Conservation (phyloP, 2,329 filamentous ascomycete genomes). For the Periconia digitata region DNA sequence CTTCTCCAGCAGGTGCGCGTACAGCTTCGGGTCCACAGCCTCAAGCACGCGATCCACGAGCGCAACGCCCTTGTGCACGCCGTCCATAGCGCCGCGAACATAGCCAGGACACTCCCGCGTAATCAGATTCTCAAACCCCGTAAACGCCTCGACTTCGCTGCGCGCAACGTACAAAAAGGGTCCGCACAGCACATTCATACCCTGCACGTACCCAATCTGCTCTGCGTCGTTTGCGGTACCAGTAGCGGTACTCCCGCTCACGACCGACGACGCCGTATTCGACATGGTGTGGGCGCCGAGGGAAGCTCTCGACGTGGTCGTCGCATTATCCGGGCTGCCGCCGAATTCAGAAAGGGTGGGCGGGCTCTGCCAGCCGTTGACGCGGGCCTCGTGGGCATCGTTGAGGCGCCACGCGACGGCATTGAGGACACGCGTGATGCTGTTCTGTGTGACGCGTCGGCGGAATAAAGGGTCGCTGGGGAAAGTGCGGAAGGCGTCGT, state of each 20-base stretch:
- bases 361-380: conserved; percentile 54
- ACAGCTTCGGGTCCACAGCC: conserved; percentile 87
- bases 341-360: conserved; percentile 52
- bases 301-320: conserved; percentile 31
- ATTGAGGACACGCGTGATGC: conserved; percentile 89
- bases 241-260: no score
- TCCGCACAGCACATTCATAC: conserved; percentile 97
- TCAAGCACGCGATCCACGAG: conserved; percentile 90
- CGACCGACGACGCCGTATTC: no score
- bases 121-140: conserved; percentile 84
- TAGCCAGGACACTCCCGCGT: conserved; percentile 90
- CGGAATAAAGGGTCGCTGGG: conserved; percentile 98
- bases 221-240: conserved; percentile 51
- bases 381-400: conserved; percentile 67
- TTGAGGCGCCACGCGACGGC: conserved; percentile 92
- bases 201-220: conserved; percentile 92
- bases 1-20: conserved; percentile 79
- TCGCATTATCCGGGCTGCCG: conserved; percentile 51
- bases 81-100: conserved; percentile 94
- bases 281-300: conserved; percentile 25
- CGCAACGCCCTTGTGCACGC: conserved; percentile 87
- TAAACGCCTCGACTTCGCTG: conserved; percentile 92
- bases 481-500: conserved; percentile 95
- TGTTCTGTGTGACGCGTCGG: conserved; percentile 91
- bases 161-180: conserved; percentile 93